Conservation (phyloP, 1,284 basidiomycete genomes). For the Naganishia liquefaciens region DNA sequence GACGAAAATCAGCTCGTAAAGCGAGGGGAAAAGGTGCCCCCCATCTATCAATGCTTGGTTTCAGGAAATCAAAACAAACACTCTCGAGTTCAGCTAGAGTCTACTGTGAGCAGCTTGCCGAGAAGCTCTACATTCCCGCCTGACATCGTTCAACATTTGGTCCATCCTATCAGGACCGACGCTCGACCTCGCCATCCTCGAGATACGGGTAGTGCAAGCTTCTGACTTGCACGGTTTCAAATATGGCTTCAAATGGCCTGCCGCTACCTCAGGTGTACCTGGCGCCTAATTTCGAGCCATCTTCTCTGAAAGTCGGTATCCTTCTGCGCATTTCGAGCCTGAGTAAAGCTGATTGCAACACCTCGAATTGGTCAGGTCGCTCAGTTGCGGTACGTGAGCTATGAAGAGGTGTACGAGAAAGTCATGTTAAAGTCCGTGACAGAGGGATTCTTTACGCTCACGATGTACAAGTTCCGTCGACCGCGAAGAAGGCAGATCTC, state of each 20-base stretch:
- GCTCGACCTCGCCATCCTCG: too few relatives aligned
- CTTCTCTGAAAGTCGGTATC: slow-evolving; percentile 60
- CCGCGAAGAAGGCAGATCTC: slow-evolving; percentile 82
- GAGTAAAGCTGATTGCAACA: slow-evolving; percentile 15
- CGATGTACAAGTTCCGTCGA: slow-evolving; percentile 71
- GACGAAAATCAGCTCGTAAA: too few relatives aligned
- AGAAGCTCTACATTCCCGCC: too few relatives aligned
- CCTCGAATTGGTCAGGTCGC: slow-evolving; percentile 48
- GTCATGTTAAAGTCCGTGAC: slow-evolving; percentile 10
- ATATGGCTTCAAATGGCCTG: slow-evolving; percentile 27
- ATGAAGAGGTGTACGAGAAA: neutral
- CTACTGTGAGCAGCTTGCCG: neutral
- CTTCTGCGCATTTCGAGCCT: slow-evolving; percentile 19
- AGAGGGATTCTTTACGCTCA: slow-evolving; percentile 72
- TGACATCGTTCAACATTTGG: neutral
- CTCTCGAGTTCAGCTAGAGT: neutral
- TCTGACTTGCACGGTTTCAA: too few relatives aligned
- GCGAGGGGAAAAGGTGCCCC: neutral
- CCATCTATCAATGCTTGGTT: neutral
- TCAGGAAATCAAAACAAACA: slow-evolving; percentile 26
- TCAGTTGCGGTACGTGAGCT: slow-evolving; percentile 47
- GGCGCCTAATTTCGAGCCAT: slow-evolving; percentile 77
- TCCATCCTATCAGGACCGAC: neutral
- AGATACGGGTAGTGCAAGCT: too few relatives aligned
- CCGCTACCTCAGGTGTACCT: slow-evolving; percentile 63